Evolutionary conservation across 2,329 filamentous ascomycete genomes (phyloP), one percentile per base, ranked within the genome.

Genomic region (Fusarium solani-melongenae): DNA sequence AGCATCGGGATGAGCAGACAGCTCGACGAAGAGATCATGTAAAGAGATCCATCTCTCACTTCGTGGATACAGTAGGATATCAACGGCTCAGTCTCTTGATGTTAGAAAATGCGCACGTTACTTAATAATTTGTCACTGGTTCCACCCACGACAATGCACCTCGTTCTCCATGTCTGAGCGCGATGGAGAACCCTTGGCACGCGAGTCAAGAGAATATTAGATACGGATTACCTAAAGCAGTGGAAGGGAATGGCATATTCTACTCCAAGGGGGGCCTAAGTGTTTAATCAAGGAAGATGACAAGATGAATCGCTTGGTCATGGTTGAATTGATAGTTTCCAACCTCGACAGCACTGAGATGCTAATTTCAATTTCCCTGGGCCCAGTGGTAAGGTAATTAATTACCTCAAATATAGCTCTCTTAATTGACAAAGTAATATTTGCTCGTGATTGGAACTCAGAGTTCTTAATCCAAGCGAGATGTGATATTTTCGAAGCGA

Each of bases 241-340:
- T 5, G 5, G 2, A 46, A 46, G 2, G 7, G 2, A 2, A 17
- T 15, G 6, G 4, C 22, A 46, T 24, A 24, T 6, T 46, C 2
- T 10, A 1, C 22, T 17, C 4, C 0, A 27, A 46, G 14, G 2
- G 2, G 5, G 4, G 7, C 1, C 14, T 27, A 2, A 2, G 10
- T 2, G 41, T 46, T 10, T 14, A 46, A 10, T 0, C 17, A 2
- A 46, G 14, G 14, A 5, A 27, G 10, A 46, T 27, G 41, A 17
- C 22, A 17, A 17, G 22, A 2, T 46, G 41, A 27, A 46, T 27
- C 14, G 6, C 22, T 27, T 17, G 41, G 22, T 46, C 41, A 27
- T 27, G 22, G 10, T 46, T 6, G 10, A 46, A 8, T 10, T 46
- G 8, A 17, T 27, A 11, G 41, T 46, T 27, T 46, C 22, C 14